Evolutionary conservation across 208 protist genomes (phyloP).

Genomic region (Leishmania guyanensis): DNA sequence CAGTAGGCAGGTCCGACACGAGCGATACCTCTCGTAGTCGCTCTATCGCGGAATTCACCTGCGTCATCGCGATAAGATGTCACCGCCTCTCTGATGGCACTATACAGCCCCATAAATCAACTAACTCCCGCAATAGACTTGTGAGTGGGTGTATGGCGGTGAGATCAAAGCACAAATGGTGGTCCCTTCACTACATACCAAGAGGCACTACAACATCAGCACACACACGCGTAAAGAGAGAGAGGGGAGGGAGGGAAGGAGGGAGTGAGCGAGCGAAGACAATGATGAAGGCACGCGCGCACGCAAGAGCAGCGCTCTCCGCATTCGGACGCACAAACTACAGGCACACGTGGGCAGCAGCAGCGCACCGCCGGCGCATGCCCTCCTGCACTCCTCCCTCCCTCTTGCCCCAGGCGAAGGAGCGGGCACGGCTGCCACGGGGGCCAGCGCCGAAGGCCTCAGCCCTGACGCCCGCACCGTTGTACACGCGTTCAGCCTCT

Average conservation of each 20-base stretch:
- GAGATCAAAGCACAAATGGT: too few relatives aligned
- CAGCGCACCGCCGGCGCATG: neutral
- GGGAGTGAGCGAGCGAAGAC: neutral
- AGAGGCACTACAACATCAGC: neutral
- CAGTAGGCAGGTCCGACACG: conserved; percentile 36
- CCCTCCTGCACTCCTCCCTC: neutral
- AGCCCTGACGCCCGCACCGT: neutral
- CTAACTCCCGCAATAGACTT: neutral
- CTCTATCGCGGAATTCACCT: conserved; percentile 20
- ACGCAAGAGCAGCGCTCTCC: neutral
- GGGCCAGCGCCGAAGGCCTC: neutral
- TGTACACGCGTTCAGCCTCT: neutral
- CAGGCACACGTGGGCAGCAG: neutral
- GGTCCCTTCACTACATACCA: neutral
- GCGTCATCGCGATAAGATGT: neutral
- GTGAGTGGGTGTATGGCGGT: neutral
- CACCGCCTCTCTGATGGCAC: neutral
- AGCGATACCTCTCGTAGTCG: conserved; percentile 14
- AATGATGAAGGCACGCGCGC: neutral
- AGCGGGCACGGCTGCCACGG: neutral
- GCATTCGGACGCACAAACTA: neutral
- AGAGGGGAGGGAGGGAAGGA: neutral
- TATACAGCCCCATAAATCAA: neutral
- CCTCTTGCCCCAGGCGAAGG: neutral
- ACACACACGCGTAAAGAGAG: neutral